Conservation (phyloP, 257 asterid genomes). For the Solanum acaule region DNA sequence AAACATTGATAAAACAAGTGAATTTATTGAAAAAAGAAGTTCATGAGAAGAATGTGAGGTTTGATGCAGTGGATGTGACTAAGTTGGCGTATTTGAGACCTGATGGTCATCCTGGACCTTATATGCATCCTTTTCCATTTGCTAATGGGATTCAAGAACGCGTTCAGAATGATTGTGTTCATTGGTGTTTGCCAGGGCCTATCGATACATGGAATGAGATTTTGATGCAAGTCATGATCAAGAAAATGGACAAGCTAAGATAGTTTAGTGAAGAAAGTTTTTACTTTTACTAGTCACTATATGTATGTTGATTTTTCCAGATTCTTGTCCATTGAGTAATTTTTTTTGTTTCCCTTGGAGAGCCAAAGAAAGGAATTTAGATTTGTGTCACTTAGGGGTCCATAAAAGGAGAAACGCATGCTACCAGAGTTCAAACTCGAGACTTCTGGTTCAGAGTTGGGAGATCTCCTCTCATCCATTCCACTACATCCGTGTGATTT, state of each 20-base stretch:
- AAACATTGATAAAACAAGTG: conserved; percentile 25
- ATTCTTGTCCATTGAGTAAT: not conserved
- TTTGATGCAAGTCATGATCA: conserved; percentile 37
- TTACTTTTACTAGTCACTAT: not conserved
- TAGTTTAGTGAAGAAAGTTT: not conserved
- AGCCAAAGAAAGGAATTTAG: not conserved
- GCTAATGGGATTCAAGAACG: conserved; percentile 44
- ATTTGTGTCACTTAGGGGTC: not conserved
- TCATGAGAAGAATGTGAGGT: conserved; percentile 9
- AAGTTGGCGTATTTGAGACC: conserved; percentile 55
- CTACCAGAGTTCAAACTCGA: not conserved
- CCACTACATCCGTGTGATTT: not conserved
- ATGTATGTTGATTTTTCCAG: not conserved
- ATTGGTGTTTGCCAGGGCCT: conserved; percentile 93
- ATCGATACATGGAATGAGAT: conserved; percentile 81
- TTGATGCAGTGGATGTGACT: conserved; percentile 58
- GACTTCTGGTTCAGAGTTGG: not conserved
- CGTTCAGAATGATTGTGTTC: conserved; percentile 69
- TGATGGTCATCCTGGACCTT: conserved; percentile 89
- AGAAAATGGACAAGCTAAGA: conserved; percentile 11
- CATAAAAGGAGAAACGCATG: not conserved
- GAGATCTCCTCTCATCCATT: not conserved
- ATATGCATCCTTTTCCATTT: conserved; percentile 62
- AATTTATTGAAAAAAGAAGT: conserved; percentile 15
- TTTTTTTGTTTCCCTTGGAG: not conserved